Percentiles rank a stretch among this genome's conserved stretches.
phyloP scores from a whole-genome alignment of 2,329 filamentous ascomycete genomes.

The Fonsecaea monophora region DNA sequence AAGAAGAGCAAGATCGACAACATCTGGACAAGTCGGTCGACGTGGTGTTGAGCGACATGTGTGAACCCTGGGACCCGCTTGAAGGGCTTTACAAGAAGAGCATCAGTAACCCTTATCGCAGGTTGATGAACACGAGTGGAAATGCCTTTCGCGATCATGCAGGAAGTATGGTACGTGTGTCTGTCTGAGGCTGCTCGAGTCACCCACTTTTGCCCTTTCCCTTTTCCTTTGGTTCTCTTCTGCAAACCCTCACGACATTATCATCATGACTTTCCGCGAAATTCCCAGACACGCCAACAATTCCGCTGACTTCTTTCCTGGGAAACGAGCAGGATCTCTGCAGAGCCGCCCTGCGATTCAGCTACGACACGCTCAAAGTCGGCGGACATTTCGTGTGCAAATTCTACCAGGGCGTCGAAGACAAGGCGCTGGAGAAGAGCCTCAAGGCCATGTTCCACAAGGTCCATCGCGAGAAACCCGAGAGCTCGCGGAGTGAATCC shows the following conservation, averaged over 20 bases:
- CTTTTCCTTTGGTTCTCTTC: too few species aligned
- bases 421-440: conserved; percentile 76
- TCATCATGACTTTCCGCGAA: not conserved
- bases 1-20: conserved; percentile 45
- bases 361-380: conserved; percentile 78
- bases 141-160: conserved; percentile 85
- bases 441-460: conserved; percentile 78
- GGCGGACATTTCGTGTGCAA: conserved; percentile 96
- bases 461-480: conserved; percentile 87
- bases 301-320: not conserved
- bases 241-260: too few species aligned
- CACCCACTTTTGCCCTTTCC: not conserved
- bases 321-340: conserved; percentile 76
- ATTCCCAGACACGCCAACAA: not conserved
- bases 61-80: conserved; percentile 88
- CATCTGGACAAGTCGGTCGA: conserved; percentile 71
- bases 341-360: conserved; percentile 80
- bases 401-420: conserved; percentile 91
- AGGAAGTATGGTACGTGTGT: conserved; percentile 81
- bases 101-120: conserved; percentile 93
- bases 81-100: conserved; percentile 81
- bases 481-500: conserved; percentile 83
- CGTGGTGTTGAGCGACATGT: conserved; percentile 98
- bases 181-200: not conserved
- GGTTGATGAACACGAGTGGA: conserved; percentile 99